Base-by-base conservation (phyloP, 306 rosid species). In the Astragalus glycyphyllos region DNA sequence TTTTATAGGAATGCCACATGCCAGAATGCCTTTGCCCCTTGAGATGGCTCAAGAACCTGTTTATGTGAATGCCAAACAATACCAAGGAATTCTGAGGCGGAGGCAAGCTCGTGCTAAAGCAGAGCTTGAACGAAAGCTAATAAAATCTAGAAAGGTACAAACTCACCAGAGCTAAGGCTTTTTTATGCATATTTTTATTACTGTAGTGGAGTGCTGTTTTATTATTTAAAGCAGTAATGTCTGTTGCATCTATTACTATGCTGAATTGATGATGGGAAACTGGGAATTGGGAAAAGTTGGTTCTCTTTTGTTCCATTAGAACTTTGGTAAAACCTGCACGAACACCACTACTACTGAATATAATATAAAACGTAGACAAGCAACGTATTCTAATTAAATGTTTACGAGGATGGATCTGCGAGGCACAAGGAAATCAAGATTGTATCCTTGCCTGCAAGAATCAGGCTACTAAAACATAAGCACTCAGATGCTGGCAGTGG, bases 11-110 rank as follows among this genome's bases (percentile, higher is more conserved):
- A 79, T 91, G 88, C 95, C 92, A 37, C 98, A 90, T 82, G 83
- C 96, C 69, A 87, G 98, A 77, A 94, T 94, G 97, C 90, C 96
- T 34, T 86, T 94, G 84, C 97, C 96, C 56, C 97, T 86, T 40
- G 98, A 94, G 89, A 88, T 90, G 96, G 80, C 97, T 44, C 98
- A 94, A 71, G 98, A 94, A 65, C 98, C 98, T 77, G 98, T 94
- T 54, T 94, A 86, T 80, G 98, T 94, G 77, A 94, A 94, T 73
- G 98, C 98, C 54, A 94, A 90, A 71, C 98, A 94, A 74, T 94
- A 90, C 90, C 96, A 87, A 77, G 98, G 97, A 68, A 94, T 94
- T 84, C 84, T 94, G 44, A 82, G 95, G 92, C 88, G 97, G 56
- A 89, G 98, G 76, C 92, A 90, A 76, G 98, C 98, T 62, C 97